A percentile compares a stretch with the other conserved stretches of the same genome.
Conservation (phyloP, 768 basidiomycete species). For the Lyophyllum semitale region DNA sequence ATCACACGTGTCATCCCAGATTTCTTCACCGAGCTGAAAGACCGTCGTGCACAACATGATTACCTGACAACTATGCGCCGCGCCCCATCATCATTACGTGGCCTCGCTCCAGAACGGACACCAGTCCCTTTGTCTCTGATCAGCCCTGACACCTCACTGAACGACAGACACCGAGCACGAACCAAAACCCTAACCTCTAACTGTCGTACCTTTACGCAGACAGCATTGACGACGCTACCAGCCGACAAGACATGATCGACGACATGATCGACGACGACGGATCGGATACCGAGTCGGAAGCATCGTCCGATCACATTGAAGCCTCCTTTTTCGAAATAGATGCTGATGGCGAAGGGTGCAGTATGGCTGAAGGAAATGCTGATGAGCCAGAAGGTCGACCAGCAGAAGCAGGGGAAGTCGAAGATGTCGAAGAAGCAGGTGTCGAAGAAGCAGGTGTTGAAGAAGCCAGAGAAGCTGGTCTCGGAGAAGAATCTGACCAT, state of each 20-base stretch:
- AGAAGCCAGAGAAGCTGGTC: not conserved
- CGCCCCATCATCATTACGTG: not conserved
- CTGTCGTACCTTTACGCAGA: too few species aligned
- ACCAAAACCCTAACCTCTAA: too few species aligned
- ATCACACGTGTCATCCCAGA: conserved; percentile 11
- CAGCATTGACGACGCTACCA: not conserved
- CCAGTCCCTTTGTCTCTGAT: not conserved
- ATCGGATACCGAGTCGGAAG: not conserved
- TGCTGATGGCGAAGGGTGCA: not conserved
- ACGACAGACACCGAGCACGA: too few species aligned
- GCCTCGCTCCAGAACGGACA: not conserved
- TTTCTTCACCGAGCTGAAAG: conserved; percentile 2
- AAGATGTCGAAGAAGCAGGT: not conserved
- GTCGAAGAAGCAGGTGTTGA: not conserved
- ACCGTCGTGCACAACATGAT: not conserved
- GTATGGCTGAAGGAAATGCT: not conserved
- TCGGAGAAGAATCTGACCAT: not conserved
- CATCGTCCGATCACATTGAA: not conserved
- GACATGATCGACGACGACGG: not conserved
- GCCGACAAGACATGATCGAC: not conserved
- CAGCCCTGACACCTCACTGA: not conserved
- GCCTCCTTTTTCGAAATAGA: not conserved
- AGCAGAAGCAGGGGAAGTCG: not conserved
- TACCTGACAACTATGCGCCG: not conserved
- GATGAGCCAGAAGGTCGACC: too few species aligned